Evolutionary conservation across 495 filamentous ascomycete species (phyloP).

Genomic region (Penicillium daleae): DNA sequence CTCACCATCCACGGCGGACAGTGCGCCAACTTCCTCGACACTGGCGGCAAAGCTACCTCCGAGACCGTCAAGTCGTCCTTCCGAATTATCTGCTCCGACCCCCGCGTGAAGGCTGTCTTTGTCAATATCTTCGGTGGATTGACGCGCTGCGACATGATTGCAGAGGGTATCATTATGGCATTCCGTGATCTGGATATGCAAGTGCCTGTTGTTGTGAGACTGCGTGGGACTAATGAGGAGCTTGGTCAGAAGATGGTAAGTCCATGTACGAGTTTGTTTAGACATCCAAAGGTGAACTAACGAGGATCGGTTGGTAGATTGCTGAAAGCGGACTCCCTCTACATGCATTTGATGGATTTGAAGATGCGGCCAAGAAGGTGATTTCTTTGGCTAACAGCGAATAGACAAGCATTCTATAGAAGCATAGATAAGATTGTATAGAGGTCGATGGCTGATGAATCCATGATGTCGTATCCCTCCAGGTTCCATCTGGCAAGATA

Average conservation of each 20-base stretch:
- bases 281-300: conserved; percentile 10
- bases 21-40: conserved; percentile 85
- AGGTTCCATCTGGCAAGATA: neutral
- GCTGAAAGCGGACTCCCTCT: conserved; percentile 72
- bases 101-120: conserved; percentile 73
- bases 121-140: conserved; percentile 93
- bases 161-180: conserved; percentile 75
- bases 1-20: conserved; percentile 65
- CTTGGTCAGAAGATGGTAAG: conserved; percentile 72
- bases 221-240: conserved; percentile 83
- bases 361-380: conserved; percentile 75
- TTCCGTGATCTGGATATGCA: conserved; percentile 71
- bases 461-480: neutral
- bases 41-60: conserved; percentile 87
- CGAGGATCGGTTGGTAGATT: conserved; percentile 49
- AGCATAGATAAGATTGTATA: conserved; percentile 8
- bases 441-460: neutral
- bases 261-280: neutral
- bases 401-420: neutral
- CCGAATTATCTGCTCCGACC: conserved; percentile 69
- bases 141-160: conserved; percentile 88
- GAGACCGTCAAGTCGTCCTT: conserved; percentile 81
- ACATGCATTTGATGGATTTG: conserved; percentile 81
- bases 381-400: conserved; percentile 59
- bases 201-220: conserved; percentile 80